Conservation (phyloP, 148 eudicot genomes). For the Spergularia bocconei region DNA sequence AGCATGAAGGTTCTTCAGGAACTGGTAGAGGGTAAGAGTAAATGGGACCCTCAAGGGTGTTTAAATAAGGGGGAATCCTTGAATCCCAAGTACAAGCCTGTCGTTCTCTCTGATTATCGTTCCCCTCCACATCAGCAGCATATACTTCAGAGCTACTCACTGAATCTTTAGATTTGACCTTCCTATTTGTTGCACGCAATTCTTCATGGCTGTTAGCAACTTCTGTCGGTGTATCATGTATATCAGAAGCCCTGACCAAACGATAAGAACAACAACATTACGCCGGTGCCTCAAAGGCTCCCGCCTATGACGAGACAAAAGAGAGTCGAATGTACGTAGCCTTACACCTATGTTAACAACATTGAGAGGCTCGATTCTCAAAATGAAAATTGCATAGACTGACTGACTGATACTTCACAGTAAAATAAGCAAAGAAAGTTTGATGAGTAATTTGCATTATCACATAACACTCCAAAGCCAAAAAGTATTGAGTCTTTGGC, state of each 20-base stretch:
- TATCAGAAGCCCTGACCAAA: slow-evolving; percentile 7
- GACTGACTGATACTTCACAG: no score
- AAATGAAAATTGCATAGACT: no score
- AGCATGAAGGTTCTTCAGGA: slow-evolving; percentile 85
- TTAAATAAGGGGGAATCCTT: slow-evolving; percentile 47
- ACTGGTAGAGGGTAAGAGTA: slow-evolving; percentile 67
- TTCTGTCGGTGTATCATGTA: slow-evolving; percentile 35
- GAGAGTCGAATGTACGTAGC: no score
- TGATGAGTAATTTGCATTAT: no score
- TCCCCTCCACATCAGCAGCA: slow-evolving; percentile 51
- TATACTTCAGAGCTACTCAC: slow-evolving; percentile 53
- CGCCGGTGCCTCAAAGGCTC: no score
- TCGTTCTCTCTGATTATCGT: slow-evolving; percentile 51
- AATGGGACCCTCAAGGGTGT: slow-evolving; percentile 53
- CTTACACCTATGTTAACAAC: no score
- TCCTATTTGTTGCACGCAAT: slow-evolving; percentile 37
- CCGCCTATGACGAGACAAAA: no score
- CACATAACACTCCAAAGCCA: no score
- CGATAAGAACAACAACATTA: no score
- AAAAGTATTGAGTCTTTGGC: no score
- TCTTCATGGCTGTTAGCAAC: slow-evolving; percentile 39
- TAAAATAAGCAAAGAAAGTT: no score
- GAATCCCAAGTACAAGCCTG: slow-evolving; percentile 55
- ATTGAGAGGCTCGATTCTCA: no score
- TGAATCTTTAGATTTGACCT: slow-evolving; percentile 72